Evolutionary conservation across 2,329 filamentous ascomycete genomes (phyloP), one percentile per base, ranked within the genome.

Genomic region (Ascomycota sp.): DNA sequence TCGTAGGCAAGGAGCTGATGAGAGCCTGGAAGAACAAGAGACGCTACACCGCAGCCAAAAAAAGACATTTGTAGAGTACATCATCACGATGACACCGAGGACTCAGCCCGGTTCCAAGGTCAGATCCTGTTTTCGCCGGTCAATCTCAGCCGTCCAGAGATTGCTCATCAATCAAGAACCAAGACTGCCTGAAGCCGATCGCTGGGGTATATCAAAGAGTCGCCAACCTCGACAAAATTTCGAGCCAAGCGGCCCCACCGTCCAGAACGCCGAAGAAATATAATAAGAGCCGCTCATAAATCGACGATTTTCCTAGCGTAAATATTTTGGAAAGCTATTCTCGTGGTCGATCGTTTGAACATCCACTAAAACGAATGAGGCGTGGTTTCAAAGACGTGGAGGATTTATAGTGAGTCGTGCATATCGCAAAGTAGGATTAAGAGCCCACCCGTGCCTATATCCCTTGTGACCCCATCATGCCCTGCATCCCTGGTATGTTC

Each of bases 381-480:
- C 15, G 15, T 3, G 15, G 15, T 3, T 17, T 17, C 15, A 17
- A 17, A 17, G 15, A 17, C 15, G 15, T 17, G 15, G 15, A 17
- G 15, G 15, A 17, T 3, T 17, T 17, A 17, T 17, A 17, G 15
- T 17, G 15, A 17, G 15, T 17, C 15, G 15, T 17, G 15, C 15
- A 17, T 4, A 17, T 17, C 1, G 5, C 7, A n/a, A 21, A 12
- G 5, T 10, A 21, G 19, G 8, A 19, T 7, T 21, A 12, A n/a
- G 5, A 11, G 19, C 7, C 8, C 6, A 4, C 4, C 11, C 8
- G 9, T 8, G 23, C 29, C 43, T 51, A 61, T 56, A 63, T 61
- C 24, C 56, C 58, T 38, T 63, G 58, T 13, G 53, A 52, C 9
- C 56, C 57, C 59, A 64, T 63, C 57, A 69, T 67, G 19, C 57